Evolutionary conservation across 768 basidiomycete genomes (phyloP).

Genomic region (Collybia mongolica): DNA sequence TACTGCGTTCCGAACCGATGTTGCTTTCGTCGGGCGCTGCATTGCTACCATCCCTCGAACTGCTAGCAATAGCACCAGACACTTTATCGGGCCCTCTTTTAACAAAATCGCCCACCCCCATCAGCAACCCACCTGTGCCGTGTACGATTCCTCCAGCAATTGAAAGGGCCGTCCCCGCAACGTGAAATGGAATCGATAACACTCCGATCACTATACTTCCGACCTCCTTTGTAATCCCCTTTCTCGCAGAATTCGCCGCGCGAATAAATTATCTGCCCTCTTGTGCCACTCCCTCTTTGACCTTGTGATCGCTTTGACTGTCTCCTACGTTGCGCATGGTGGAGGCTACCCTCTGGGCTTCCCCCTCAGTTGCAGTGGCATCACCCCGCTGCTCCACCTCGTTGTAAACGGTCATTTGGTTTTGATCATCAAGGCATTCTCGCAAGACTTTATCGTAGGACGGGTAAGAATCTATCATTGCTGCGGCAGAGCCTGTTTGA

Average conservation of each 20-base stretch:
- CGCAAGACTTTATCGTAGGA: conserved; percentile 3
- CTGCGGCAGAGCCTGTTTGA: background rate
- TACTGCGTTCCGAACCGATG: no score
- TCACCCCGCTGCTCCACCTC: conserved; percentile 1
- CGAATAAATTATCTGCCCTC: conserved; percentile 9
- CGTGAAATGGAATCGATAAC: background rate
- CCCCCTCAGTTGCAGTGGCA: conserved; percentile 1
- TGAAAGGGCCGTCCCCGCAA: background rate
- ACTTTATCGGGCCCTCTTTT: background rate
- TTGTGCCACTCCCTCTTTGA: conserved; percentile 5
- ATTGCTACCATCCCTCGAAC: background rate
- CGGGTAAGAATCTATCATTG: background rate
- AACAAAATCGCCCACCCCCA: conserved; percentile 1
- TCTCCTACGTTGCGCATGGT: conserved; percentile 13
- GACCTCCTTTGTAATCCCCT: background rate
- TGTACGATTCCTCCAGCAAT: conserved; percentile 2
- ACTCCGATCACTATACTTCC: background rate
- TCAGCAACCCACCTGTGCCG: background rate
- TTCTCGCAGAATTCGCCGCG: background rate
- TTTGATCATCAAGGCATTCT: conserved; percentile 1
- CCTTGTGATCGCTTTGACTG: conserved; percentile 5
- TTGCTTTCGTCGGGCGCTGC: no score
- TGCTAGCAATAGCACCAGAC: background rate
- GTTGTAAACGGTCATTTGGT: background rate
- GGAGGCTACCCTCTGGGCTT: conserved; percentile 6